Evolutionary conservation across 331 rosid genomes (phyloP).

Genomic region (Quercus tomentella): DNA sequence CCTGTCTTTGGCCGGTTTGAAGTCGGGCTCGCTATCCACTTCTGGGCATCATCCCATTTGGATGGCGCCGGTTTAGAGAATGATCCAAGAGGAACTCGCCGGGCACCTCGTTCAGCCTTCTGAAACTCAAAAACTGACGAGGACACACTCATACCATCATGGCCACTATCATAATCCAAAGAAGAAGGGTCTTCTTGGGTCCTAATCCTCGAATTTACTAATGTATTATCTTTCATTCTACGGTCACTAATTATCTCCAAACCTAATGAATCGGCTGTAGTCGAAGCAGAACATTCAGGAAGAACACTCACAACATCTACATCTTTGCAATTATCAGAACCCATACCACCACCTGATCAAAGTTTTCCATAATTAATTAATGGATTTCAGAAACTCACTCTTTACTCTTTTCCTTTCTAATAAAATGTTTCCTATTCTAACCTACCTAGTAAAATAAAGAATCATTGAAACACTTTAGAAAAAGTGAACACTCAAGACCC

Average conservation of each 20-base stretch:
- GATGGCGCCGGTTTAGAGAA: conserved; percentile 96
- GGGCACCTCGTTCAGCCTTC: conserved; percentile 71
- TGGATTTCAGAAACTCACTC: background rate
- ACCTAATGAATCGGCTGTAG: conserved; percentile 32
- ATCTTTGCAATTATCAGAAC: conserved; percentile 75
- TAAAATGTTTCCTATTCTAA: background rate
- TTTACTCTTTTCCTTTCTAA: background rate
- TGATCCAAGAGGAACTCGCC: conserved; percentile 62
- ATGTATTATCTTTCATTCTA: conserved; percentile 41
- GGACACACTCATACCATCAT: conserved; percentile 43
- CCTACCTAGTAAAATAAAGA: background rate
- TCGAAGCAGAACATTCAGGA: conserved; percentile 56
- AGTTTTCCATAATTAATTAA: conserved; percentile 2
- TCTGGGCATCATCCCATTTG: conserved; percentile 98
- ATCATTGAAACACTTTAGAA: too few species aligned
- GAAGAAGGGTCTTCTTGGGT: conserved; percentile 54
- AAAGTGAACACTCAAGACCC: background rate
- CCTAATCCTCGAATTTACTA: conserved; percentile 39
- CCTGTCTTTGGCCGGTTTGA: conserved; percentile 66
- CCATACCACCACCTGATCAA: conserved; percentile 47
- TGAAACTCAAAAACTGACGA: conserved; percentile 82
- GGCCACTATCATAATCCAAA: conserved; percentile 58
- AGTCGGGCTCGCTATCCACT: conserved; percentile 96
- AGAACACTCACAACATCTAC: conserved; percentile 84
- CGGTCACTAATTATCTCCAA: conserved; percentile 42